Evolutionary conservation across 73 alveolate genomes (phyloP).

Genomic region (Diophrys appendiculata): DNA sequence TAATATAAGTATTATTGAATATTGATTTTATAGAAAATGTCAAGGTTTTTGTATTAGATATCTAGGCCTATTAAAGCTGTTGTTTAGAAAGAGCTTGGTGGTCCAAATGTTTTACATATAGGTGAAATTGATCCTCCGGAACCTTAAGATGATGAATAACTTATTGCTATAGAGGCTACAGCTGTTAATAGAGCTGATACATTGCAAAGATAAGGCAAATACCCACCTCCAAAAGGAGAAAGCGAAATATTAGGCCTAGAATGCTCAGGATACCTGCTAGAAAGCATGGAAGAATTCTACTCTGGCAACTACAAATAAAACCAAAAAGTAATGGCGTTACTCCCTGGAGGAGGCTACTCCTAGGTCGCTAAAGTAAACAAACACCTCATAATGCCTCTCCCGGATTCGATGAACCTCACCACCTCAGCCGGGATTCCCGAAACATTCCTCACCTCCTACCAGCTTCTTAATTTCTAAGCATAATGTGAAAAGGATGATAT

Average conservation of each 20-base stretch:
- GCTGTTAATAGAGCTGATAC: constrained; percentile 87
- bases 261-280: constrained; percentile 67
- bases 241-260: constrained; percentile 74
- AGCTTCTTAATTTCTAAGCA: constrained; percentile 49
- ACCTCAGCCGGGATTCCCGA: constrained; percentile 81
- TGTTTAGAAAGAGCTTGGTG: constrained; percentile 38
- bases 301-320: constrained; percentile 22
- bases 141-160: constrained; percentile 46
- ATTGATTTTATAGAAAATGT: no score
- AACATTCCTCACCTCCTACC: constrained; percentile 73
- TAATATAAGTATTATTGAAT: no score
- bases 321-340: constrained; percentile 61
- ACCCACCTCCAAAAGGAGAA: constrained; percentile 81
- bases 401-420: constrained; percentile 47
- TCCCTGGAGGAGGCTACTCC: constrained; percentile 83
- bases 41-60: no score
- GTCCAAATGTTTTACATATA: constrained; percentile 42
- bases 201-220: constrained; percentile 69
- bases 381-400: constrained; percentile 56
- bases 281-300: constrained; percentile 12
- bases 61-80: constrained; percentile 61
- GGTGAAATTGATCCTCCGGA: constrained; percentile 43
- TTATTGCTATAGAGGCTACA: constrained; percentile 66
- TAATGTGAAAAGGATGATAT: constrained; percentile 46
- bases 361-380: constrained; percentile 61